phyloP scores from a whole-genome alignment of 2,329 filamentous ascomycete species.

The Leptographium wingfieldii region DNA sequence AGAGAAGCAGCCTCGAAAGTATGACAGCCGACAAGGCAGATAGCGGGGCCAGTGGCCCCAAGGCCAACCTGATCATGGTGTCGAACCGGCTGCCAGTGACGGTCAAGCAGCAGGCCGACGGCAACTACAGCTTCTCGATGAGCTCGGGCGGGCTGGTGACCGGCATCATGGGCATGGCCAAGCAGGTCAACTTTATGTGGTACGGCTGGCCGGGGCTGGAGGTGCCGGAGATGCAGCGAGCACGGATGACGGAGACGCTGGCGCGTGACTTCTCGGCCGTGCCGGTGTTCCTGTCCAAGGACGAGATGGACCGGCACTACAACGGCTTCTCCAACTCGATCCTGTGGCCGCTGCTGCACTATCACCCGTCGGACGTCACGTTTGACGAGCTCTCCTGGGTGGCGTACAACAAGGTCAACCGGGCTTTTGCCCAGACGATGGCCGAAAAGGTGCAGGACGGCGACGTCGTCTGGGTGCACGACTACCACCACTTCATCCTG shows the following conservation, averaged over 20 bases:
- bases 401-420: constrained; percentile 86
- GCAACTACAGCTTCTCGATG: constrained; percentile 88
- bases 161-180: constrained; percentile 79
- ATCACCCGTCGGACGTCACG: constrained; percentile 95
- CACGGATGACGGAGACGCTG: constrained; percentile 60
- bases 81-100: constrained; percentile 95
- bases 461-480: constrained; percentile 95
- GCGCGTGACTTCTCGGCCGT: constrained; percentile 81
- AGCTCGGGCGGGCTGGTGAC: constrained; percentile 93
- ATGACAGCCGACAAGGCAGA: background rate
- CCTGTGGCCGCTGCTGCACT: constrained; percentile 97
- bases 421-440: constrained; percentile 79
- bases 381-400: constrained; percentile 94
- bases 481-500: constrained; percentile 96
- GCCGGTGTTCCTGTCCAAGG: constrained; percentile 86
- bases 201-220: constrained; percentile 96
- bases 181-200: constrained; percentile 93
- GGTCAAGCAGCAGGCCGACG: constrained; percentile 86
- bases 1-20: background rate
- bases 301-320: constrained; percentile 89
- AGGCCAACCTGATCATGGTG: constrained; percentile 40
- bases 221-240: constrained; percentile 72
- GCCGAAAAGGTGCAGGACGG: constrained; percentile 81
- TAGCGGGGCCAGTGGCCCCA: constrained; percentile 2
- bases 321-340: constrained; percentile 98